phyloP scores from a whole-genome alignment of 768 basidiomycete species.

The Lactarius tabidus region DNA sequence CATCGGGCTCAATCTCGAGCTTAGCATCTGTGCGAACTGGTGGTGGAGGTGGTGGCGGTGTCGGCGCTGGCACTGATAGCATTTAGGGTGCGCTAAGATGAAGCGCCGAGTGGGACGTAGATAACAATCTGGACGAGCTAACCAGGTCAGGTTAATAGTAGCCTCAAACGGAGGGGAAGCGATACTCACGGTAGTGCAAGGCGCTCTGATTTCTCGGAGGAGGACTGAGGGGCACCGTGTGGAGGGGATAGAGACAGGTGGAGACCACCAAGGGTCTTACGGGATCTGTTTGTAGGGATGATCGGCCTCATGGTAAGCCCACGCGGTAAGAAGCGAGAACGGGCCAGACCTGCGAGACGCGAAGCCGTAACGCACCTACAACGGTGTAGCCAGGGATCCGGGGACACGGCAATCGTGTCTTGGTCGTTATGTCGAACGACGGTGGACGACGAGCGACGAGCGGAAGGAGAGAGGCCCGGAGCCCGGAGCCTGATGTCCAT shows the following conservation, averaged over 20 bases:
- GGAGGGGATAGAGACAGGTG: constrained; percentile 17
- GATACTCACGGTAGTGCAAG: constrained; percentile 12
- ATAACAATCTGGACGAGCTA: constrained; percentile 12
- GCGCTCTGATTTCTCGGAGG: constrained; percentile 12
- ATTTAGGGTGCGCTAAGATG: constrained; percentile 21
- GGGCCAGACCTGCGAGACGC: constrained; percentile 21
- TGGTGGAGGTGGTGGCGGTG: constrained; percentile 22
- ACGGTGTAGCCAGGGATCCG: neutral
- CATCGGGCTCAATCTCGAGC: constrained; percentile 21
- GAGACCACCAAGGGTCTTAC: constrained; percentile 16
- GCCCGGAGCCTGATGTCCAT: neutral
- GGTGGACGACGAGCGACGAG: neutral
- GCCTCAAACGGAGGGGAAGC: neutral
- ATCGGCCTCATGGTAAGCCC: constrained; percentile 26
- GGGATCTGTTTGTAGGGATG: constrained; percentile 17
- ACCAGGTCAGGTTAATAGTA: neutral
- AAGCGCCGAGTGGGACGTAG: constrained; percentile 17
- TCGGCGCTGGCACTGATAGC: constrained; percentile 15
- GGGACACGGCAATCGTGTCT: neutral
- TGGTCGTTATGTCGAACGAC: neutral
- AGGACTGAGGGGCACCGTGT: constrained; percentile 12
- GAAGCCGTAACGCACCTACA: constrained; percentile 8
- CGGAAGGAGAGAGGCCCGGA: constrained; percentile 1
- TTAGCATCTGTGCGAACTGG: constrained; percentile 15
- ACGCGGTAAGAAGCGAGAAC: constrained; percentile 24